phyloP scores from a whole-genome alignment of 441 rosid species.

The Erodium trifolium region DNA sequence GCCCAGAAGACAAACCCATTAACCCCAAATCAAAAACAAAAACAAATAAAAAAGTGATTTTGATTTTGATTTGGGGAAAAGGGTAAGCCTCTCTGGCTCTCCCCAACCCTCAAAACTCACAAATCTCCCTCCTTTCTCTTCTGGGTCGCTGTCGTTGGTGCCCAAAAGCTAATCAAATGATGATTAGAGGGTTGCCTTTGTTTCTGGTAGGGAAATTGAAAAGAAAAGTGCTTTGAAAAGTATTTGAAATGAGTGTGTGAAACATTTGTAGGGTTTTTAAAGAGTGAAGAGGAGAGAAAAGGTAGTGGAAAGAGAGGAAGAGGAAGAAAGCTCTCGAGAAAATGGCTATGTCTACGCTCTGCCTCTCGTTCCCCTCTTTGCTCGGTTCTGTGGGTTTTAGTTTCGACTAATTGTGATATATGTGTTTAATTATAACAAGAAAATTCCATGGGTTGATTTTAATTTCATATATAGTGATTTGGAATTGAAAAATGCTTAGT shows the following conservation, averaged over 20 bases:
- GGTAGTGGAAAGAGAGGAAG: slow-evolving; percentile 6
- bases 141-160: slow-evolving; percentile 9
- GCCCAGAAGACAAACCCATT: slow-evolving; percentile 59
- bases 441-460: no score
- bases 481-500: no score
- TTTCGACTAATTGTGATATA: no score
- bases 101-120: slow-evolving; percentile 2
- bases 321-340: slow-evolving; percentile 27
- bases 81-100: background rate
- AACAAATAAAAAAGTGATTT: background rate
- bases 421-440: no score
- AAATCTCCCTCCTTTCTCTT: background rate
- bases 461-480: no score
- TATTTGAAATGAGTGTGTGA: slow-evolving; percentile 13
- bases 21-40: background rate
- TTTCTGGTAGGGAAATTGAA: background rate
- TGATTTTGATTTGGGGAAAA: background rate
- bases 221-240: background rate
- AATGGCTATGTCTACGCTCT: slow-evolving; percentile 28
- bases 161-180: slow-evolving; percentile 16
- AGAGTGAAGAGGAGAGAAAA: slow-evolving; percentile 11
- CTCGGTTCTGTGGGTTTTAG: no score
- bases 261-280: slow-evolving; percentile 2
- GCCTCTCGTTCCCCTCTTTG: no score
- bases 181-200: slow-evolving; percentile 8